These are phyloP conservation scores for Cetraspora pellucida DNA, from an alignment of 192 early-diverging fungal genomes.

Conservation along the genomic window DNA sequence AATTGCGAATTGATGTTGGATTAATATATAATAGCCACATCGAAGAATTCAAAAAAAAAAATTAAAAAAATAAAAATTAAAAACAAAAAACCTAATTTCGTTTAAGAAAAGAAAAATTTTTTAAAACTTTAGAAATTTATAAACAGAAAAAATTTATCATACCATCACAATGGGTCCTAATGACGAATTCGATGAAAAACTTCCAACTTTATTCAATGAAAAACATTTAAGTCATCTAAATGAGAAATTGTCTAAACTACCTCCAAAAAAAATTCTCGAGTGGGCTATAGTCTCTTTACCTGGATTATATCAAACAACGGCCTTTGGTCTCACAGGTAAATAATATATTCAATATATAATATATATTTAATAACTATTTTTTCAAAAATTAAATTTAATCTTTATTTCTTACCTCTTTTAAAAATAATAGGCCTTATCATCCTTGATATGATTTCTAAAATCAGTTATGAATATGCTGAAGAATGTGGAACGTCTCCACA, in stretches of 20 bases:
- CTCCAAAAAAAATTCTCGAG: constrained; percentile 78
- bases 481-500: constrained; percentile 34
- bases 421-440: constrained; percentile 66
- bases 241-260: constrained; percentile 64
- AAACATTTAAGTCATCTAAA: constrained; percentile 77
- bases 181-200: background rate
- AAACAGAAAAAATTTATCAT: no score
- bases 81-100: no score
- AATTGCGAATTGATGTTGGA: no score
- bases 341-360: no score
- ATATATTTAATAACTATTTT: background rate
- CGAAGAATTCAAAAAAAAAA: no score
- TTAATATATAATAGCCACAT: no score
- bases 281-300: constrained; percentile 86
- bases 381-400: background rate
- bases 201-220: constrained; percentile 46
- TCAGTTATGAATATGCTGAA: constrained; percentile 53
- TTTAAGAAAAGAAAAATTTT: no score
- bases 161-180: background rate
- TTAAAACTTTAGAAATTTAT: no score
- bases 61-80: no score
- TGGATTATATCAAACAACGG: constrained; percentile 88
- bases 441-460: constrained; percentile 80
- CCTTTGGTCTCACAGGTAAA: constrained; percentile 87
- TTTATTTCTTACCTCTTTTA: background rate